These are phyloP conservation scores for Fusarium abutilonis DNA, from an alignment of 2,329 filamentous ascomycete genomes.

Conservation along the genomic window DNA sequence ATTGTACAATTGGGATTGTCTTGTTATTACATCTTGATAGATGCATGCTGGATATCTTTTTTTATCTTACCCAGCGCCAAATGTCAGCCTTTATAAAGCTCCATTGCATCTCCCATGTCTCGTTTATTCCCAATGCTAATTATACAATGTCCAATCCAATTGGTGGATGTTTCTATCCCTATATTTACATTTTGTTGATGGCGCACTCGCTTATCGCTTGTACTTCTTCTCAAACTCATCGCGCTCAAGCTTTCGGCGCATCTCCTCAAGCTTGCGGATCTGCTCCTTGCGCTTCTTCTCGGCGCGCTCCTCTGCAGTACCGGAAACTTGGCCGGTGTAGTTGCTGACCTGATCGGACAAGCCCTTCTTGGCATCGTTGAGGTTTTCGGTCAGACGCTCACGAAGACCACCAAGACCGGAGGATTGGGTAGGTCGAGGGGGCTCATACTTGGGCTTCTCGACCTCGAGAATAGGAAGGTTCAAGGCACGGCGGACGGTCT, in stretches of 20 bases:
- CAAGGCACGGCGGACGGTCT: constrained; percentile 51
- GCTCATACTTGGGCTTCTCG: constrained; percentile 48
- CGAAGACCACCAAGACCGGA: constrained; percentile 42
- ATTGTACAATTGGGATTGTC: constrained; percentile 15
- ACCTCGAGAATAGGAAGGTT: constrained; percentile 52
- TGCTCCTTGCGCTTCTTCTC: constrained; percentile 50
- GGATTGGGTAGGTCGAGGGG: constrained; percentile 46
- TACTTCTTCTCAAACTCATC: constrained; percentile 56
- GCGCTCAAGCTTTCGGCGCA: constrained; percentile 50
- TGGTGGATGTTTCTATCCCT: constrained; percentile 4
- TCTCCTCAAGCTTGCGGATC: constrained; percentile 50
- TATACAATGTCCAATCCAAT: constrained; percentile 26
- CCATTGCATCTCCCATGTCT: constrained; percentile 26
- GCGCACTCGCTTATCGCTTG: constrained; percentile 45
- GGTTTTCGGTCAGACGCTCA: constrained; percentile 48
- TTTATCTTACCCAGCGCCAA: constrained; percentile 16
- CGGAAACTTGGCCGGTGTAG: constrained; percentile 49
- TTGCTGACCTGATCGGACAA: constrained; percentile 48
- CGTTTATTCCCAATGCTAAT: constrained; percentile 35
- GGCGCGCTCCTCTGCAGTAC: constrained; percentile 49
- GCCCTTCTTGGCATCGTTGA: constrained; percentile 53
- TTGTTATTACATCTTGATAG: constrained; percentile 29
- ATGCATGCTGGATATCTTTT: constrained; percentile 25
- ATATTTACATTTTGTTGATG: constrained; percentile 34
- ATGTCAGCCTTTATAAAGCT: constrained; percentile 11